Conservation (phyloP, 768 basidiomycete species). For the Amanita phalloides region DNA sequence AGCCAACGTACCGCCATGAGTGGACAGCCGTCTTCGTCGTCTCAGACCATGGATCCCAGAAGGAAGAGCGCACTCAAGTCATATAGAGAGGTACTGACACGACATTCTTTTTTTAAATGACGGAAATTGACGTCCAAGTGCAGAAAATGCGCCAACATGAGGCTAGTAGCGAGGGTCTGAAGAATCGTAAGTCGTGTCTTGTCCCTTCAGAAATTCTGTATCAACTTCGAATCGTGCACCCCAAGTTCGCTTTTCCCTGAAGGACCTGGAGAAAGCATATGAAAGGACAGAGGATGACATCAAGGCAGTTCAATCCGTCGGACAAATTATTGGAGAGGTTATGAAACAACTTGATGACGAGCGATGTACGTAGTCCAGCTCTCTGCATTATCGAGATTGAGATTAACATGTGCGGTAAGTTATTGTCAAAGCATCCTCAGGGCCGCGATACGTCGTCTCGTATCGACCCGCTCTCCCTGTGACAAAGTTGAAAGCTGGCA, state of each 20-base stretch:
- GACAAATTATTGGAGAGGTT: slow-evolving; percentile 98
- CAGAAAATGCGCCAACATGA: slow-evolving; percentile 96
- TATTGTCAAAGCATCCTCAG: slow-evolving; percentile 97
- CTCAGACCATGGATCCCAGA: slow-evolving; percentile 56
- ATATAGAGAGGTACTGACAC: slow-evolving; percentile 53
- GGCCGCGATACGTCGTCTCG: slow-evolving; percentile 96
- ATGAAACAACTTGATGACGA: slow-evolving; percentile 98
- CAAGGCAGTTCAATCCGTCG: slow-evolving; percentile 97
- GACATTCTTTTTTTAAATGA: neutral
- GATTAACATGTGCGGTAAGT: slow-evolving; percentile 33
- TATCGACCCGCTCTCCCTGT: slow-evolving; percentile 90
- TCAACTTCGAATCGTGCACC: neutral
- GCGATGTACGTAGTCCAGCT: slow-evolving; percentile 55
- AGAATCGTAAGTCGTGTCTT: slow-evolving; percentile 60
- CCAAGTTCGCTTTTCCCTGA: slow-evolving; percentile 83
- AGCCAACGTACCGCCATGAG: slow-evolving; percentile 13
- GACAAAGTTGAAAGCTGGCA: slow-evolving; percentile 84
- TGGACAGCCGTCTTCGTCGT: slow-evolving; percentile 30
- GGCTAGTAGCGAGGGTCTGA: slow-evolving; percentile 74
- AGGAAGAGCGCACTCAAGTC: slow-evolving; percentile 63
- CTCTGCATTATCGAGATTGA: neutral
- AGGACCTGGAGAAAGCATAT: slow-evolving; percentile 80
- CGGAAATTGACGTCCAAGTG: slow-evolving; percentile 8
- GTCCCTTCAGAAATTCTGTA: neutral
- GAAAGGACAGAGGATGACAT: slow-evolving; percentile 98